Evolutionary conservation across 176 grass and related monocot genomes (phyloP), one percentile per base, ranked within the genome.

Genomic region (Echinochloa phyllopogon): DNA sequence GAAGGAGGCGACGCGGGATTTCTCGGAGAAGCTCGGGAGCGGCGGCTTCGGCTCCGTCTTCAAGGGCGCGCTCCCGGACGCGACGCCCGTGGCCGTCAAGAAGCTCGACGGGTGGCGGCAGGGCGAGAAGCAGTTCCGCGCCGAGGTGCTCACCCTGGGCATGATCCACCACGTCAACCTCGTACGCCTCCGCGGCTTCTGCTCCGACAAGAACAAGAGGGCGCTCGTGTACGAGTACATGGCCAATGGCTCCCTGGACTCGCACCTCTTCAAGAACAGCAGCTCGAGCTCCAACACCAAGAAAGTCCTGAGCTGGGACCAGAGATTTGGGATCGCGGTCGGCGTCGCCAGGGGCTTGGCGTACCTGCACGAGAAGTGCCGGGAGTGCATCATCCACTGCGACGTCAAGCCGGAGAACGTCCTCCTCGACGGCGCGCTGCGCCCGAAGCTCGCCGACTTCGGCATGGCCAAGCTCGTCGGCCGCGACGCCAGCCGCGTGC

Each of bases 401-500:
- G 88, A 90, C 73, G 72, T 90, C 83, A 90, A 90, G 56, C 83
- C 88, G 14, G 88, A 90, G 83, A 90, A 86, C 84, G 86, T 86
- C 73, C 83, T 90, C 39, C 79, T 90, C 3, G 83, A 86, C 29
- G 82, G 51, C 50, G 42, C 75, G 36, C 13, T 89, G 77, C 42
- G 61, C 42, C 77, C 87, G 5, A 89, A 75, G 62, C 70, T 89
- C 36, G 82, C 82, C 0, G 82, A 89, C 62, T 85, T 85, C 70
- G 87, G 82, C 70, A 85, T 89, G 87, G 87, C 87, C 62, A 89
- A 89, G 77, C 77, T 85, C 63, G 36, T 85, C 61, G 77, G 77
- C 43, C 87, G 36, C 52, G 82, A 85, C 13, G 85, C 81, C 77
- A 89, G 87, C 77, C 83, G 83, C 61, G 83, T 89, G 8, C 69